Percentiles rank a stretch among this genome's conserved stretches.
Evolutionary conservation across 129 eudicot species (phyloP).

Genomic region (Helichrysum umbraculigerum): DNA sequence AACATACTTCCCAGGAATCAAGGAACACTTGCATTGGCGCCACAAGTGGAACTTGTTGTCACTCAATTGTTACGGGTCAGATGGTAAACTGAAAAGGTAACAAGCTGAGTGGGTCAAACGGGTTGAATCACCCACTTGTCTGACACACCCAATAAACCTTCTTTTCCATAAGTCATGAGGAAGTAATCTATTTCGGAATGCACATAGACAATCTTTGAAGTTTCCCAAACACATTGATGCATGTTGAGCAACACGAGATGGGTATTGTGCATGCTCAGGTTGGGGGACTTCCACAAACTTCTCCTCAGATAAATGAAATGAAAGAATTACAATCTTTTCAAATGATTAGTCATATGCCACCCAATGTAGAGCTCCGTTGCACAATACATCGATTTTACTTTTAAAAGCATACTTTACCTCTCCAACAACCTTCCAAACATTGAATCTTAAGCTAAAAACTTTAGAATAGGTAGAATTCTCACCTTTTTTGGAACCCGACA

Average conservation of each 20-base stretch:
- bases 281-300: background rate
- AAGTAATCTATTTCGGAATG: background rate
- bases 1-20: conserved; percentile 43
- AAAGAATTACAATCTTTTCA: conserved; percentile 3
- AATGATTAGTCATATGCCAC: background rate
- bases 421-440: conserved; percentile 21
- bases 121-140: too few relatives aligned
- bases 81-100: too few relatives aligned
- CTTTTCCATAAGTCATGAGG: conserved; percentile 3
- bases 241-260: background rate
- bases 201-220: conserved; percentile 15
- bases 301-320: conserved; percentile 15
- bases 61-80: conserved; percentile 33
- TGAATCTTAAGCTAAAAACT: conserved; percentile 20
- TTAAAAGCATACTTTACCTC: background rate
- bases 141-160: too few relatives aligned
- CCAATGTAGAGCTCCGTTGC: conserved; percentile 32
- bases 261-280: conserved; percentile 9
- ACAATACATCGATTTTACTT: conserved; percentile 18
- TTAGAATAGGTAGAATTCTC: conserved; percentile 3
- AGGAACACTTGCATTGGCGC: conserved; percentile 48
- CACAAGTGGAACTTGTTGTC: conserved; percentile 74
- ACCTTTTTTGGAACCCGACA: background rate
- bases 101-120: too few relatives aligned
- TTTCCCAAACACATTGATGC: conserved; percentile 12